These are phyloP conservation scores for Ophiostoma pallidulum DNA, from an alignment of 2,329 filamentous ascomycete genomes.

Conservation along the genomic window DNA sequence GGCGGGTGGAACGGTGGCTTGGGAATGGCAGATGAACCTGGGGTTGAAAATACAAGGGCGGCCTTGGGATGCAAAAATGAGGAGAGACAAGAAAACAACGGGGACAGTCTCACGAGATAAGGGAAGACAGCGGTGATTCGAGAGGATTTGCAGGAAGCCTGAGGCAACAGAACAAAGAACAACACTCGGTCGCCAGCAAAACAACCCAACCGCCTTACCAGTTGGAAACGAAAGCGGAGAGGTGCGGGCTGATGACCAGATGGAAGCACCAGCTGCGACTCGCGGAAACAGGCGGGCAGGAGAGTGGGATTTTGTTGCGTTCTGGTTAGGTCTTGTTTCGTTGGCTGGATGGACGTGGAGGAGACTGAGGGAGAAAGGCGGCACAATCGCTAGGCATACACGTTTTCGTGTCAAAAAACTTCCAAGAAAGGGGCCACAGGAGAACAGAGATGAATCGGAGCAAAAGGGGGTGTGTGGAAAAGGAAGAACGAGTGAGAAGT, in stretches of 20 bases:
- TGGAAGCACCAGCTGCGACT: background rate
- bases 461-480: too few relatives aligned
- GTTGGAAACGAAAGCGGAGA: background rate
- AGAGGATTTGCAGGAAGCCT: too few relatives aligned
- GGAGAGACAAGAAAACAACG: background rate
- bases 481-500: background rate
- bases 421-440: constrained; percentile 14
- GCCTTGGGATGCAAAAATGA: background rate
- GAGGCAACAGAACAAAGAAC: too few relatives aligned
- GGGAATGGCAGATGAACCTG: too few relatives aligned
- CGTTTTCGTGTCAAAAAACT: constrained; percentile 17
- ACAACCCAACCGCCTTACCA: constrained; percentile 2
- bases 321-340: background rate
- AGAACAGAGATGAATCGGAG: constrained; percentile 7
- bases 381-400: constrained; percentile 13
- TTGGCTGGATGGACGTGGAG: background rate
- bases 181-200: too few relatives aligned
- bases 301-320: background rate
- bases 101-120: background rate
- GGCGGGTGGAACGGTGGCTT: background rate
- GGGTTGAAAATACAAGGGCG: too few relatives aligned
- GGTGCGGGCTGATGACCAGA: background rate
- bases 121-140: too few relatives aligned
- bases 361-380: background rate
- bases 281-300: background rate